phyloP scores from a whole-genome alignment of 139 green algal genomes.

The Protoeuglena noctilucae region DNA sequence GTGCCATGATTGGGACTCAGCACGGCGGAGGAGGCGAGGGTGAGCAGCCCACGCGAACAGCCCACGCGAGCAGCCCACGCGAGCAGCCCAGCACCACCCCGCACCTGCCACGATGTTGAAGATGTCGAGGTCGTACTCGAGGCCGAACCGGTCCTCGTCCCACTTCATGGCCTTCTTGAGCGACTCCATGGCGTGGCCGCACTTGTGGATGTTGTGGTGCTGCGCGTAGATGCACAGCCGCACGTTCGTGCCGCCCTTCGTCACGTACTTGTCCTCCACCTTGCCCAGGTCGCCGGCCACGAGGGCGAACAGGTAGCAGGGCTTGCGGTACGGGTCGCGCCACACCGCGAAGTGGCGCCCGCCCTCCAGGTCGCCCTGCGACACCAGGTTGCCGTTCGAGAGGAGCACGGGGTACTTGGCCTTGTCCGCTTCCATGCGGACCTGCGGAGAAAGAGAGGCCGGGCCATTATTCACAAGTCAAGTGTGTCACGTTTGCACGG shows the following conservation, averaged over 20 bases:
- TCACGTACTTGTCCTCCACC: conserved; percentile 72
- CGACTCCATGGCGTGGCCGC: conserved; percentile 72
- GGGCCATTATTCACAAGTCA: not conserved
- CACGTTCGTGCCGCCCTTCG: conserved; percentile 53
- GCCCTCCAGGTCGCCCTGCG: conserved; percentile 46
- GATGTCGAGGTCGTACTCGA: conserved; percentile 92
- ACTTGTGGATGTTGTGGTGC: conserved; percentile 46
- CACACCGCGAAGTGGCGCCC: conserved; percentile 58
- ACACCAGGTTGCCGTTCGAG: conserved; percentile 89
- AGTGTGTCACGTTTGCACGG: not conserved
- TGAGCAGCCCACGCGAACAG: no score
- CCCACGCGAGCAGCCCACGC: no score
- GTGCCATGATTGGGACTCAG: no score
- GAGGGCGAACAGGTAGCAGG: conserved; percentile 96
- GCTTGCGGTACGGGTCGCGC: conserved; percentile 88
- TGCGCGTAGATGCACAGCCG: conserved; percentile 73
- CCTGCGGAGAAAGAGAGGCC: conserved; percentile 7
- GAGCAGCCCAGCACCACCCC: no score
- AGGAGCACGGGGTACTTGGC: conserved; percentile 85
- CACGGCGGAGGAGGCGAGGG: no score
- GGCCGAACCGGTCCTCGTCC: conserved; percentile 63
- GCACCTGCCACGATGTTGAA: conserved; percentile 93
- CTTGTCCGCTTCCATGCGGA: conserved; percentile 77
- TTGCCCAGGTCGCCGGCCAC: conserved; percentile 77
- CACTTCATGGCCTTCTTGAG: conserved; percentile 20